phyloP scores from a whole-genome alignment of 2,329 filamentous ascomycete species.

The Neospermospora avenae region DNA sequence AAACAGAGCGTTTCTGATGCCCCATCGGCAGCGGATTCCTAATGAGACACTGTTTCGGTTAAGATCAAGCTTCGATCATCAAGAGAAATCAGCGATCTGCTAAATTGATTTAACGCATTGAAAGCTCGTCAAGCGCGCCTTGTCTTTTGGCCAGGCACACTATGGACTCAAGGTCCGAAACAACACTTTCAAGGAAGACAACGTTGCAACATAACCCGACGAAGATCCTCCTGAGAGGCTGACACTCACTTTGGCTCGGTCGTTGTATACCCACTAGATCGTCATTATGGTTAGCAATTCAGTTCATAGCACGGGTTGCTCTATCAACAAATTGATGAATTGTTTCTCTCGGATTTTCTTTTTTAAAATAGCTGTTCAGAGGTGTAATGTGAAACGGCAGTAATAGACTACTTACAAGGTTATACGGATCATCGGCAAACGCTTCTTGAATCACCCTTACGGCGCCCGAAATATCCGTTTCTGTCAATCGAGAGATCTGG shows the following conservation, averaged over 20 bases:
- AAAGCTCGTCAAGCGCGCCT: slow-evolving; percentile 7
- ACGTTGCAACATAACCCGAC: background rate
- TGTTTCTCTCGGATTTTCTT: background rate
- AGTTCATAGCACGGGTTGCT: background rate
- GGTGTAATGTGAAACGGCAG: background rate
- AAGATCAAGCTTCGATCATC: slow-evolving; percentile 23
- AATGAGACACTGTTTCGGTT: slow-evolving; percentile 28
- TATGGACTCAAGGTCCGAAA: slow-evolving; percentile 3
- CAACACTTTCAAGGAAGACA: slow-evolving; percentile 5
- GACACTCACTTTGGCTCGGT: slow-evolving; percentile 49
- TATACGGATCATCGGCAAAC: slow-evolving; percentile 65
- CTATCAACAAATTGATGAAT: background rate
- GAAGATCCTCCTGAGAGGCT: background rate
- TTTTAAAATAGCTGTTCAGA: too few relatives aligned
- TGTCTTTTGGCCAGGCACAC: slow-evolving; percentile 7
- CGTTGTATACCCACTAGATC: slow-evolving; percentile 57
- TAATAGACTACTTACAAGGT: slow-evolving; percentile 29
- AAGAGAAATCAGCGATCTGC: slow-evolving; percentile 10
- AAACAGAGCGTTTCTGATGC: slow-evolving; percentile 66
- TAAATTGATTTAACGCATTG: background rate
- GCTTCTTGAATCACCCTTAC: slow-evolving; percentile 64
- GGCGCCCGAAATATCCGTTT: slow-evolving; percentile 59
- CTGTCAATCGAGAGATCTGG: slow-evolving; percentile 52
- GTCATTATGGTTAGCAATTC: background rate
- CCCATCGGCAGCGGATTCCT: slow-evolving; percentile 64